A percentile compares a stretch with the other conserved stretches of the same genome.
phyloP scores from a whole-genome alignment of 352 stramenopile genomes.

The Pythium phragmiticola region DNA sequence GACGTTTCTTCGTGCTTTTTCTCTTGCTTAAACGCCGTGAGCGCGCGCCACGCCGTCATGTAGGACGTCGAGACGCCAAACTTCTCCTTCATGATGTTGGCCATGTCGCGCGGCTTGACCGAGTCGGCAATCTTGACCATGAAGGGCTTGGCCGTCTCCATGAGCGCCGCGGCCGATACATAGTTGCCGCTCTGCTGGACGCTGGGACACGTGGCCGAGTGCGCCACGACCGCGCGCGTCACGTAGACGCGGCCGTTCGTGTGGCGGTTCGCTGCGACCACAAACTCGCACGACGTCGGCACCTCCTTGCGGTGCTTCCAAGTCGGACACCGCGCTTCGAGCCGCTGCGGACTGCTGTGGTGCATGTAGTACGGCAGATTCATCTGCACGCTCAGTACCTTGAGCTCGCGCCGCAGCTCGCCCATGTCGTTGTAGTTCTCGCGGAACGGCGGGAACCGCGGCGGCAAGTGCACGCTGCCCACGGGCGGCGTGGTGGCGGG shows the following conservation, averaged over 20 bases:
- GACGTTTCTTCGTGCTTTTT: conserved; percentile 60
- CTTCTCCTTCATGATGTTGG: conserved; percentile 81
- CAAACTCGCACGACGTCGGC: conserved; percentile 54
- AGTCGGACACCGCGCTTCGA: conserved; percentile 74
- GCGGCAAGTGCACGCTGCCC: conserved; percentile 12
- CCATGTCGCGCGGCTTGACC: conserved; percentile 75
- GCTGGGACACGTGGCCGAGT: conserved; percentile 47
- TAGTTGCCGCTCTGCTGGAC: conserved; percentile 44
- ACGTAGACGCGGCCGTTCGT: conserved; percentile 77
- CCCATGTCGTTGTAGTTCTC: conserved; percentile 77
- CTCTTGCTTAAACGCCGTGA: conserved; percentile 69
- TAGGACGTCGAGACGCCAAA: conserved; percentile 77
- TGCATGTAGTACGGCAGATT: conserved; percentile 79
- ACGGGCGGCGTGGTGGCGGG: background rate
- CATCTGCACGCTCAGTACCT: conserved; percentile 71
- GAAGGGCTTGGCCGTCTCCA: conserved; percentile 74
- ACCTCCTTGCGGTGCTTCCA: conserved; percentile 69
- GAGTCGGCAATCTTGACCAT: conserved; percentile 53
- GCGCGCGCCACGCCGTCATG: conserved; percentile 76
- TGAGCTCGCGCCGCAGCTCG: conserved; percentile 69
- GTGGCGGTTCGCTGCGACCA: conserved; percentile 74
- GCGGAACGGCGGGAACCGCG: conserved; percentile 54
- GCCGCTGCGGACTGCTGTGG: conserved; percentile 76
- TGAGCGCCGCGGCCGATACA: conserved; percentile 62
- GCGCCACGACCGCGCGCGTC: conserved; percentile 50